Percentiles rank a stretch among this genome's conserved stretches.
These are phyloP conservation scores for Ganoderma boninense DNA, from an alignment of 1,284 basidiomycete species.

Conservation along the genomic window DNA sequence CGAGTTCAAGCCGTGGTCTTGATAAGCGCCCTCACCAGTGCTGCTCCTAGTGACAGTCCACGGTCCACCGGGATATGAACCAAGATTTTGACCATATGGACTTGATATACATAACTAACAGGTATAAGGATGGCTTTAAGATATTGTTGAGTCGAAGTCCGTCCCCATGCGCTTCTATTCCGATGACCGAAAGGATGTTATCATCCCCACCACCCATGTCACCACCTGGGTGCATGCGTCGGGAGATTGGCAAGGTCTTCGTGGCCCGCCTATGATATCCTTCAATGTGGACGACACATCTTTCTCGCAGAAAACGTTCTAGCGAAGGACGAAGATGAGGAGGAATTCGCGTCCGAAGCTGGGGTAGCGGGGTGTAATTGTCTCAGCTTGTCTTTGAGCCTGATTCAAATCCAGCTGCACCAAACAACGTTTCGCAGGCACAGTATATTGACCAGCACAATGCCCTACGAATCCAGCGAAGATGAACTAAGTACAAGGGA, in stretches of 20 bases:
- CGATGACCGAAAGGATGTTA: background rate
- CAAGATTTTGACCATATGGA: background rate
- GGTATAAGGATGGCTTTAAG: background rate
- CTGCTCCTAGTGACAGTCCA: background rate
- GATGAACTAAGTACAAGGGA: background rate
- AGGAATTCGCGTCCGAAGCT: background rate
- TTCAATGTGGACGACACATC: slow-evolving; percentile 7
- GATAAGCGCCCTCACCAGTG: background rate
- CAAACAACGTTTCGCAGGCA: background rate
- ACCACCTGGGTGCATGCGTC: slow-evolving; percentile 9
- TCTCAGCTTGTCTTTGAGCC: background rate
- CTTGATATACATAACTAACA: too few relatives aligned
- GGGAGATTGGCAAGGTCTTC: slow-evolving; percentile 5
- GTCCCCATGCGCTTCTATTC: background rate
- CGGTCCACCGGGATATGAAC: background rate
- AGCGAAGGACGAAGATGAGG: slow-evolving; percentile 4
- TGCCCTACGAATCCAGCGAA: background rate
- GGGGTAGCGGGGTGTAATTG: slow-evolving; percentile 5
- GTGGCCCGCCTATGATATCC: background rate
- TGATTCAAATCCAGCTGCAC: background rate
- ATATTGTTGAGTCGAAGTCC: background rate
- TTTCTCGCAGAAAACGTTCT: slow-evolving; percentile 9
- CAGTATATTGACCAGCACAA: background rate
- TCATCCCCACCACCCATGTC: background rate
- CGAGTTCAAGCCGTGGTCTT: background rate